Evolutionary conservation across 2,329 filamentous ascomycete species (phyloP).

Genomic region (Verticillium zaregamsianum): DNA sequence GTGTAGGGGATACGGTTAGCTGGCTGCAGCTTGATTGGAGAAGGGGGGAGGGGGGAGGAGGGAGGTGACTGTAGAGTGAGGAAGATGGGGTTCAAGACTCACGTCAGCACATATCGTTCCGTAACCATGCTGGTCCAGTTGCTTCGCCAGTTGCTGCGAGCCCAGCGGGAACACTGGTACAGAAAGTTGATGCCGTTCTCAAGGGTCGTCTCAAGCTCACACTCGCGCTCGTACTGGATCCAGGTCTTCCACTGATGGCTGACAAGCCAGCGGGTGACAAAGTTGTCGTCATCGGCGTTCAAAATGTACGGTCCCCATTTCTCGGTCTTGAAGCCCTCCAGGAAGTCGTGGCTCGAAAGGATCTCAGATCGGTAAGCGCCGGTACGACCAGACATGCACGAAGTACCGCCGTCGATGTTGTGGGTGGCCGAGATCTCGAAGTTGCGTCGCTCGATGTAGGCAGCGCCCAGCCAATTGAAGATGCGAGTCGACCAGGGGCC

Average conservation of each 20-base stretch:
- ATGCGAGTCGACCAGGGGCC: constrained; percentile 57
- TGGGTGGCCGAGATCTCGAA: constrained; percentile 97
- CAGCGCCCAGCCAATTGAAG: constrained; percentile 87
- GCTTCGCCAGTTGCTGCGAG: constrained; percentile 95
- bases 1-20: constrained; percentile 31
- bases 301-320: constrained; percentile 85
- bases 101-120: constrained; percentile 84
- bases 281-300: constrained; percentile 97
- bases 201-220: constrained; percentile 87
- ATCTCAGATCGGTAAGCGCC: constrained; percentile 90
- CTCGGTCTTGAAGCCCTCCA: constrained; percentile 86
- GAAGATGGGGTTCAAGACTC: constrained; percentile 38
- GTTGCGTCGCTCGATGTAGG: constrained; percentile 90
- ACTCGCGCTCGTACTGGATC: constrained; percentile 89
- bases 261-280: constrained; percentile 94
- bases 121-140: constrained; percentile 86
- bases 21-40: neutral
- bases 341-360: constrained; percentile 78
- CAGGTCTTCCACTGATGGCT: constrained; percentile 89
- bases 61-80: no score
- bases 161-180: constrained; percentile 92
- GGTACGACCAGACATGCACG: constrained; percentile 91
- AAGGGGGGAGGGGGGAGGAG: neutral
- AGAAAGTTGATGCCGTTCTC: constrained; percentile 87
- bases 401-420: constrained; percentile 91